Conservation (phyloP, 208 protist genomes). For the Kentomonas sorsogonicus region DNA sequence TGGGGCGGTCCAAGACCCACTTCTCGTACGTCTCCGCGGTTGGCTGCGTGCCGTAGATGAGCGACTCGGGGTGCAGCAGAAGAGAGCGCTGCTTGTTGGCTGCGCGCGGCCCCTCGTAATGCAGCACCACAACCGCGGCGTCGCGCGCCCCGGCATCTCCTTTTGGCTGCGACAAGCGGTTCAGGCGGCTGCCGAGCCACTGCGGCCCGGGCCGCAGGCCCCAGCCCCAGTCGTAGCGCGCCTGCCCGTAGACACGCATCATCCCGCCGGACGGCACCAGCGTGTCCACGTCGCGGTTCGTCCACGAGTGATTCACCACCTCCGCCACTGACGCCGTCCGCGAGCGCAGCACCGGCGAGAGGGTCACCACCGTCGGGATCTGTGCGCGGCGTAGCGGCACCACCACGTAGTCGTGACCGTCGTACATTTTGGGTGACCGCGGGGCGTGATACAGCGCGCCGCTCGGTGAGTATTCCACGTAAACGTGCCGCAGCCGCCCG, state of each 20-base stretch:
- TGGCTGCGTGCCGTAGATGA: conserved; percentile 62
- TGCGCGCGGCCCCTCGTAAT: conserved; percentile 76
- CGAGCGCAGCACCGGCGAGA: conserved; percentile 67
- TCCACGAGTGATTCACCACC: conserved; percentile 69
- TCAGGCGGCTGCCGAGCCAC: conserved; percentile 63
- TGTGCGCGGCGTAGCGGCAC: conserved; percentile 68
- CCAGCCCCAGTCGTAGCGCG: conserved; percentile 85
- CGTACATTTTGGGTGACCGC: conserved; percentile 52
- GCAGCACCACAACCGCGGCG: conserved; percentile 72
- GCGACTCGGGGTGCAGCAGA: conserved; percentile 61
- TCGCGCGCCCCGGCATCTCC: conserved; percentile 15
- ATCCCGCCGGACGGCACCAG: conserved; percentile 48
- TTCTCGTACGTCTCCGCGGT: conserved; percentile 55
- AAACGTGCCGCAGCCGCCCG: conserved; percentile 78
- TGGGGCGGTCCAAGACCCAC: conserved; percentile 64
- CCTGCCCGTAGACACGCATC: conserved; percentile 69
- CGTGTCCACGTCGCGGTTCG: conserved; percentile 68
- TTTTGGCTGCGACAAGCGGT: conserved; percentile 22
- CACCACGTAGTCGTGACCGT: conserved; percentile 87
- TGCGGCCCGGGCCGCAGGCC: conserved; percentile 50
- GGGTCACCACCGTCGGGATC: conserved; percentile 56
- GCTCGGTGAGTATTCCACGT: conserved; percentile 79
- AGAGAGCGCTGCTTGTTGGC: conserved; percentile 59
- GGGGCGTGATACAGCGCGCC: conserved; percentile 65
- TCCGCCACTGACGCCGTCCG: conserved; percentile 42